A percentile compares a stretch with the other conserved stretches of the same genome.
These are phyloP conservation scores for Neopestalotiopsis clavispora DNA, from an alignment of 2,329 filamentous ascomycete genomes.

Conservation along the genomic window DNA sequence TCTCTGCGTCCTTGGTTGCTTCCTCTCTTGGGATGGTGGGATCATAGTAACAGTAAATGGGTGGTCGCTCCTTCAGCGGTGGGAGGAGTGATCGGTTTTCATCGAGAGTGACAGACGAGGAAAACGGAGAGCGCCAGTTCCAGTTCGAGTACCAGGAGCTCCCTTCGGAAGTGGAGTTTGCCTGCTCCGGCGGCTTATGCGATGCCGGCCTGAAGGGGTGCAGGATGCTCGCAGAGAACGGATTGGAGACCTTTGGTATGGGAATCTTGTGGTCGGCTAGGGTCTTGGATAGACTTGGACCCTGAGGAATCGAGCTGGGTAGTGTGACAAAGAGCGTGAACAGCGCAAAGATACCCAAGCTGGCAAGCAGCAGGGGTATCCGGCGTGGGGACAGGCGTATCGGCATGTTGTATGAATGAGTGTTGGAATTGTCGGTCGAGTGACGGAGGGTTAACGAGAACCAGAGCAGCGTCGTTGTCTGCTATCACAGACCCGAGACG, in stretches of 20 bases:
- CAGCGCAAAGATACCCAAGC: constrained; percentile 58
- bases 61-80: constrained; percentile 69
- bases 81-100: constrained; percentile 85
- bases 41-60: constrained; percentile 93
- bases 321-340: constrained; percentile 58
- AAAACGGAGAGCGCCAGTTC: constrained; percentile 92
- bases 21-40: constrained; percentile 65
- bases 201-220: constrained; percentile 73
- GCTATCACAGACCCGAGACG: neutral
- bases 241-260: constrained; percentile 52
- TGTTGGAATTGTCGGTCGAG: neutral
- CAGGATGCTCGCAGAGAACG: constrained; percentile 53
- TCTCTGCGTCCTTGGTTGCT: constrained; percentile 73
- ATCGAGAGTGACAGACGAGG: constrained; percentile 77
- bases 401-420: constrained; percentile 42
- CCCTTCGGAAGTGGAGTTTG: constrained; percentile 78
- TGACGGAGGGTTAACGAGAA: neutral
- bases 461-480: neutral
- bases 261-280: constrained; percentile 54
- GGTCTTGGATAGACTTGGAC: constrained; percentile 53
- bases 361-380: constrained; percentile 55
- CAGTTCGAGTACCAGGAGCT: constrained; percentile 87
- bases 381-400: constrained; percentile 58
- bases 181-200: constrained; percentile 75
- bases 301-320: constrained; percentile 51